Percentiles rank a stretch among this genome's conserved stretches.
Conservation (phyloP, 1,284 basidiomycete species). For the Jaminaea rosea region DNA sequence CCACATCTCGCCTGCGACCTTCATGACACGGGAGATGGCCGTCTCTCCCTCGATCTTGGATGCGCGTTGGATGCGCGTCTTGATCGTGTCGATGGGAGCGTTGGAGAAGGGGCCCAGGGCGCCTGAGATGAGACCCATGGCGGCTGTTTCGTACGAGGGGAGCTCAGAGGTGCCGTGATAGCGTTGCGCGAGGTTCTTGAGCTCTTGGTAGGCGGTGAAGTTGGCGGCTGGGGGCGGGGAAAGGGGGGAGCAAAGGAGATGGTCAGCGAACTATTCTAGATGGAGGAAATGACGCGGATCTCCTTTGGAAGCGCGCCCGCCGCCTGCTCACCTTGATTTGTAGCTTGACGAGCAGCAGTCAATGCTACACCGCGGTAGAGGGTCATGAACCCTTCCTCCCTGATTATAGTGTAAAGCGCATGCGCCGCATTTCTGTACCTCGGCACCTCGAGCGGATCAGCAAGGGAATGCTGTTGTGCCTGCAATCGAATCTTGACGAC, state of each 20-base stretch:
- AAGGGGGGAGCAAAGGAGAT: not conserved
- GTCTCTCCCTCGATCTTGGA: constrained; percentile 67
- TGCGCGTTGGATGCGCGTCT: constrained; percentile 75
- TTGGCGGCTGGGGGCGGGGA: constrained; percentile 64
- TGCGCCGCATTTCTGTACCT: constrained; percentile 94
- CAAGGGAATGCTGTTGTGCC: constrained; percentile 93
- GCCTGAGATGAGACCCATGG: constrained; percentile 87
- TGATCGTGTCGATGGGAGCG: constrained; percentile 94
- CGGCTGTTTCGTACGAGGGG: constrained; percentile 78
- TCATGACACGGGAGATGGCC: constrained; percentile 62
- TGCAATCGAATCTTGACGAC: constrained; percentile 98
- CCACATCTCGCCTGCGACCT: constrained; percentile 87
- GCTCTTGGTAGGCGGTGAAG: constrained; percentile 95
- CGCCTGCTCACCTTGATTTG: constrained; percentile 71
- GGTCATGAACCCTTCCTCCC: constrained; percentile 78
- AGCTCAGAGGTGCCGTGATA: constrained; percentile 58
- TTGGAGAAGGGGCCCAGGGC: constrained; percentile 94
- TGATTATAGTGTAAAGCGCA: constrained; percentile 86
- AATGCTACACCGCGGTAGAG: constrained; percentile 84
- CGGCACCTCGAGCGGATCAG: constrained; percentile 86
- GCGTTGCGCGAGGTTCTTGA: constrained; percentile 70
- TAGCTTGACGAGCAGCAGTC: constrained; percentile 90
- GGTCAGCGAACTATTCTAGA: not conserved
- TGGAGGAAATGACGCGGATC: not conserved
- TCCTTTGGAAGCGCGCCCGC: not conserved